These are phyloP conservation scores for Anthostomella pinea DNA, from an alignment of 2,329 filamentous ascomycete genomes.

Conservation along the genomic window DNA sequence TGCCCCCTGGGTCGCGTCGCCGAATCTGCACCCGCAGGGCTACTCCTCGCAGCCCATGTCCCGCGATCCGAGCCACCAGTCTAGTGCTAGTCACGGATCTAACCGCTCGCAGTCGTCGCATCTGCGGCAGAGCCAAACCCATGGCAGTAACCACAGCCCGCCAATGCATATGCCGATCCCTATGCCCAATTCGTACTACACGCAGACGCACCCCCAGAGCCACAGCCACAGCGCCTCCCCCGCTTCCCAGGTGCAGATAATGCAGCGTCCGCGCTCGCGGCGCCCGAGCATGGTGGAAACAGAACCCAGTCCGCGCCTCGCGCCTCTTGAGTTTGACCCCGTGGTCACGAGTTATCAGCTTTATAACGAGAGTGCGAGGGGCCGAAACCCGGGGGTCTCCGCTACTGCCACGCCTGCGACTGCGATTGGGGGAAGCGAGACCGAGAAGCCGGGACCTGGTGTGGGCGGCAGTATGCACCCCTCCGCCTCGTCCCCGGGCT, in stretches of 20 bases:
- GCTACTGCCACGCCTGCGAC: too few relatives aligned
- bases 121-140: too few relatives aligned
- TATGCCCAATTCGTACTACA: too few relatives aligned
- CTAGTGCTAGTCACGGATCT: constrained; percentile 30
- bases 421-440: too few relatives aligned
- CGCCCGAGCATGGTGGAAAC: constrained; percentile 42
- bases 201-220: constrained; percentile 3
- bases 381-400: too few relatives aligned
- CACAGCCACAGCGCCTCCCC: constrained; percentile 20
- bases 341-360: constrained; percentile 30
- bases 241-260: constrained; percentile 24
- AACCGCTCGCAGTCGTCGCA: constrained; percentile 11
- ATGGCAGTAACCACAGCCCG: too few relatives aligned
- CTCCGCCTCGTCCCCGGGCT: too few relatives aligned
- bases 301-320: constrained; percentile 40
- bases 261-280: constrained; percentile 27
- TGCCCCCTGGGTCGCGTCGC: constrained; percentile 19
- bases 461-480: too few relatives aligned
- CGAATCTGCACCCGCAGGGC: constrained; percentile 31
- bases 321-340: constrained; percentile 20
- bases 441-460: too few relatives aligned
- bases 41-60: constrained; percentile 52
- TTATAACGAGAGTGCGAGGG: constrained; percentile 19
- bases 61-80: constrained; percentile 42
- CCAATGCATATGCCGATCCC: too few relatives aligned